Conservation (phyloP, 495 filamentous ascomycete genomes). For the Penicillium maclennaniae region DNA sequence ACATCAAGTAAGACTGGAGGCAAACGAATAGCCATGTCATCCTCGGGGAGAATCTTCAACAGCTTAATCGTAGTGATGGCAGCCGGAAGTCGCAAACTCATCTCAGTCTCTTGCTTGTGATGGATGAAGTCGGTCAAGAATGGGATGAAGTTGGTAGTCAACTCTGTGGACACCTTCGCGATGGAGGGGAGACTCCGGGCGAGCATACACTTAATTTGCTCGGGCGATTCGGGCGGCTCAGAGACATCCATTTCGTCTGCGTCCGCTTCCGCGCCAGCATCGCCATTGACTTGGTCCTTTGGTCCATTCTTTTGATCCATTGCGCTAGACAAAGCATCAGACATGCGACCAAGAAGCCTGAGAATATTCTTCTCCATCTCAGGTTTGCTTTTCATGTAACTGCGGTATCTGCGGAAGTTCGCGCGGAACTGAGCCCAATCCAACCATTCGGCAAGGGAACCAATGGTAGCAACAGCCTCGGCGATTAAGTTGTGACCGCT, state of each 20-base stretch:
- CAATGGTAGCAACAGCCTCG: conserved; percentile 73
- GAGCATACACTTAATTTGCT: conserved; percentile 41
- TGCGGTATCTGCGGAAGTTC: conserved; percentile 72
- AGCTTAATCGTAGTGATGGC: conserved; percentile 84
- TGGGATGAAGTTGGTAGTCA: conserved; percentile 71
- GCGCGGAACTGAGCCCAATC: conserved; percentile 91
- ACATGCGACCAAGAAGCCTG: conserved; percentile 71
- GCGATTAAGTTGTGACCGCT: conserved; percentile 79
- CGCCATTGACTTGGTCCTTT: conserved; percentile 34
- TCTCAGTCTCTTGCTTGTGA: conserved; percentile 87
- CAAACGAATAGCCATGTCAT: conserved; percentile 66
- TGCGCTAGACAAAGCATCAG: conserved; percentile 64
- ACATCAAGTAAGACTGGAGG: conserved; percentile 85
- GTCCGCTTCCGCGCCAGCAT: conserved; percentile 4
- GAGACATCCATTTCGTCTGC: conserved; percentile 25
- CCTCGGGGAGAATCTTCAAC: conserved; percentile 69
- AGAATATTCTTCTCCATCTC: conserved; percentile 84
- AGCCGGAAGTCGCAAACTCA: conserved; percentile 85
- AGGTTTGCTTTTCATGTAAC: conserved; percentile 73
- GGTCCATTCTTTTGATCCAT: conserved; percentile 36
- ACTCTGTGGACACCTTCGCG: conserved; percentile 67
- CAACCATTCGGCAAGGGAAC: conserved; percentile 65
- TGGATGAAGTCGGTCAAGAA: conserved; percentile 76
- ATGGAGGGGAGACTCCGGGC: conserved; percentile 62
- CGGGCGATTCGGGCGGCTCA: conserved; percentile 10